Evolutionary conservation across 192 early-diverging fungal genomes (phyloP).

Genomic region (Coemansia sp.): DNA sequence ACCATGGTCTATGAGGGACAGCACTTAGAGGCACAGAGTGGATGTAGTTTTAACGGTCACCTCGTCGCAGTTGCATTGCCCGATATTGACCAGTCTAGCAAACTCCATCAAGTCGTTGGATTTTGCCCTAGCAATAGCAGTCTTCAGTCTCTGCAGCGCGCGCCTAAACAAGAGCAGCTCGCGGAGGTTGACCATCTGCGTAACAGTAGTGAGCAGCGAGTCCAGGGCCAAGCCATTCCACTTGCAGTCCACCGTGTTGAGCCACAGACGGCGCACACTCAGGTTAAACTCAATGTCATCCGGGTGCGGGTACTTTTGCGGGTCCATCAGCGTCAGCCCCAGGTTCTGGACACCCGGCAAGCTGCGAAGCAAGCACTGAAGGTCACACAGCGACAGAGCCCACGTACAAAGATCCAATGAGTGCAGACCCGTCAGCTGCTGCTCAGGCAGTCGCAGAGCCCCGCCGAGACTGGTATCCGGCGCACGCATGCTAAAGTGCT

Average conservation of each 20-base stretch:
- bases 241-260: not conserved
- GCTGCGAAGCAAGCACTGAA: constrained; percentile 10
- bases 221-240: constrained; percentile 10
- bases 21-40: not conserved
- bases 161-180: constrained; percentile 19
- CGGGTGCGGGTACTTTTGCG: not conserved
- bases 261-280: constrained; percentile 15
- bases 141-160: constrained; percentile 7
- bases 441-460: not conserved
- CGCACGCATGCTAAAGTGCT: not conserved
- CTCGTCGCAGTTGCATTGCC: constrained; percentile 16
- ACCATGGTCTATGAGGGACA: not conserved
- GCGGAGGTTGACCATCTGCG: constrained; percentile 17
- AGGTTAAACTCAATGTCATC: constrained; percentile 15
- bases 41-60: not conserved
- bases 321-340: constrained; percentile 2
- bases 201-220: constrained; percentile 2
- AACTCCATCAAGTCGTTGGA: constrained; percentile 14
- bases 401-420: constrained; percentile 16
- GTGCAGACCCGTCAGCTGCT: not conserved
- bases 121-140: not conserved
- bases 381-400: constrained; percentile 2
- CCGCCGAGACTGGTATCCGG: not conserved
- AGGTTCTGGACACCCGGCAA: constrained; percentile 13
- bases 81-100: constrained; percentile 5